Base-by-base conservation (phyloP, 2,329 filamentous ascomycete genomes). In the Aspergillus sergii region DNA sequence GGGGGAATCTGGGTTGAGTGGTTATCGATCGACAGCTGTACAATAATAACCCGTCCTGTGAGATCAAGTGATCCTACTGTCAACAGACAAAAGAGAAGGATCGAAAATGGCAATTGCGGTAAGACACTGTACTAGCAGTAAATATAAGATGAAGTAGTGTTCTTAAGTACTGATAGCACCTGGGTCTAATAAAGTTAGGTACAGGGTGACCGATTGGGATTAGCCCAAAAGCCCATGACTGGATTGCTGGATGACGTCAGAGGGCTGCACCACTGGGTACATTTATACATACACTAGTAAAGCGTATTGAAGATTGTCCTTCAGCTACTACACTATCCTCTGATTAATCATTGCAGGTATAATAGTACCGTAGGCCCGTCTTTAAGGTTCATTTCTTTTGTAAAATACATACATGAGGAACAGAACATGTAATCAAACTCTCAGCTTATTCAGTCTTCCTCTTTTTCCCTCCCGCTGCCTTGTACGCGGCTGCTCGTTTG, bases 401-500 rank as follows among this genome's bases (percentile, higher is more conserved):
- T 36, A 54, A 45, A 30, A 32, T 45, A 58, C 36, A 61, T 58
- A 28, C 46, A 58, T 41, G 46, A 48, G 34, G 54, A 28, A 43
- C n/a, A 36, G 23, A 34, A 19, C 26, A 39, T 39, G 36, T 39
- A 39, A 39, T 41, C 39, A 53, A 66, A 69, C 26, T 54, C 48
- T 32, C 48, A 32, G 36, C 9, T 14, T 55, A 55, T 26, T n/a
- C 51, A 10, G 51, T 64, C 50, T 67, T 64, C 9, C 60, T 61
- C 61, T 69, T 72, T 62, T 73, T 74, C 16, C 74, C 75, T 61
- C 77, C 77, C 9, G 75, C 71, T 60, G 77, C 78, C 66, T 73
- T 76, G 69, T 78, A 82, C 19, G 78, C 76, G 8, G 79, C 80
- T 55, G 78, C 80, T 58, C 80, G 76, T 68, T 76, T 75, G 61